Evolutionary conservation across 768 basidiomycete species (phyloP), one percentile per base, ranked within the genome.

Genomic region (Collybia sordida): DNA sequence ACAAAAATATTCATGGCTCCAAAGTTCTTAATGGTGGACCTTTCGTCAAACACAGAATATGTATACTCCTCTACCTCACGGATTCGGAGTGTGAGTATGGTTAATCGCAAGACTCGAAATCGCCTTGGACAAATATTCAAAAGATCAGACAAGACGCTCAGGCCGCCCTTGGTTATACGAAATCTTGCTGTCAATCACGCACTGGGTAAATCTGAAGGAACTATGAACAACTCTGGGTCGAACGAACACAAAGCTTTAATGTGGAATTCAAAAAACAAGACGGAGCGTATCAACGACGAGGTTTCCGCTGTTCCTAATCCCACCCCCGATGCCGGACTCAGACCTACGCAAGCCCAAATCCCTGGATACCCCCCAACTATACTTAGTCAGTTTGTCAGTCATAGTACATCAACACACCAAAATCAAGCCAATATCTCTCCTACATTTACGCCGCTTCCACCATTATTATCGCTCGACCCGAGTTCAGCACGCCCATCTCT

Each of bases 261-360:
- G 14, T 57, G 58, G 40, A 56, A 62, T 38, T 49, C 45, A 25
- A 50, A 50, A 25, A 42, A 58, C 48, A 57, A 63, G 38, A 60
- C 61, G 41, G 62, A 58, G 42, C 61, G 55, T 47, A 53, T 56
- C 5, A 52, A 51, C 14, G 47, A 44, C 47, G 72, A 75, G 49
- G 58, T 68, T 14, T 73, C 73, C 6, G 65, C 71, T 36, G 64
- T 82, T 38, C 80, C 82, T 11, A 71, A 73, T 52, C 81, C 81
- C 52, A 72, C 72, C 34, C 78, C 79, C 19, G 77, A 79, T 41
- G 73, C 70, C 41, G 73, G 71, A 24, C 50, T 65, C 38, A 66
- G 52, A 27, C 42, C 59, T 14, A 52, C 43, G 22, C 49, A 54
- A 19, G 36, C 43, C 38, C 49, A 60, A 42, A 50, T 53, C 58